A percentile compares a stretch with the other conserved stretches of the same genome.
Conservation (phyloP, 2,329 filamentous ascomycete species). For the Aspergillus pseudoglaucus region DNA sequence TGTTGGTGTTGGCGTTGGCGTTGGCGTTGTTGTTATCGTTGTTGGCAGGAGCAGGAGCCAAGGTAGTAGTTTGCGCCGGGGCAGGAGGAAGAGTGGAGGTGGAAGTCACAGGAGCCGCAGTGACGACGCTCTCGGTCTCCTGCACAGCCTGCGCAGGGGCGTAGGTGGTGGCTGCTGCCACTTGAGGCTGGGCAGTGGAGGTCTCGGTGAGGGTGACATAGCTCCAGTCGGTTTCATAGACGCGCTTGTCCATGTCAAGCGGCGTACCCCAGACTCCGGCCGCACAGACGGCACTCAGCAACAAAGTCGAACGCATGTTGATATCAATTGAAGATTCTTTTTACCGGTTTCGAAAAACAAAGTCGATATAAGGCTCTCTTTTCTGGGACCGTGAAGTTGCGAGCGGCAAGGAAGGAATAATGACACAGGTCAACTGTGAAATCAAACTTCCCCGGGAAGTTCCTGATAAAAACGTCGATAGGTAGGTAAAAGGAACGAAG, state of each 20-base stretch:
- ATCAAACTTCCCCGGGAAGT: constrained; percentile 34
- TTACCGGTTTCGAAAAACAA: neutral
- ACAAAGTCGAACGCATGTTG: constrained; percentile 29
- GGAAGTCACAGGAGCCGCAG: neutral
- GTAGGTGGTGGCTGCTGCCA: constrained; percentile 8
- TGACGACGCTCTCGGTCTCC: neutral
- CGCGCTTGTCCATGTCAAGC: constrained; percentile 30
- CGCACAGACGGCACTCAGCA: constrained; percentile 32
- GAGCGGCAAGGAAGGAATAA: constrained; percentile 1
- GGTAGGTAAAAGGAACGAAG: neutral
- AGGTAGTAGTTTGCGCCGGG: constrained; percentile 1
- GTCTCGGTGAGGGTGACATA: constrained; percentile 32
- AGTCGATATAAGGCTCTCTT: constrained; percentile 1
- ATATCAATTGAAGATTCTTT: constrained; percentile 3
- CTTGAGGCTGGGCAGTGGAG: constrained; percentile 17
- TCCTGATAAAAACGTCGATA: neutral
- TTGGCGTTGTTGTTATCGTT: neutral
- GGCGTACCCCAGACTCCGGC: constrained; percentile 27
- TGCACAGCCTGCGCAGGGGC: constrained; percentile 4
- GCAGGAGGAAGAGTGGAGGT: constrained; percentile 2
- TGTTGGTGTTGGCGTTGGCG: neutral
- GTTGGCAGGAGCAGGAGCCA: constrained; percentile 1
- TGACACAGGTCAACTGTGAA: constrained; percentile 28
- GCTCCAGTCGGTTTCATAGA: constrained; percentile 31
- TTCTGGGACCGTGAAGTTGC: neutral